Evolutionary conservation across 2,329 filamentous ascomycete genomes (phyloP), one percentile per base, ranked within the genome.

Genomic region (Alternaria sp.): DNA sequence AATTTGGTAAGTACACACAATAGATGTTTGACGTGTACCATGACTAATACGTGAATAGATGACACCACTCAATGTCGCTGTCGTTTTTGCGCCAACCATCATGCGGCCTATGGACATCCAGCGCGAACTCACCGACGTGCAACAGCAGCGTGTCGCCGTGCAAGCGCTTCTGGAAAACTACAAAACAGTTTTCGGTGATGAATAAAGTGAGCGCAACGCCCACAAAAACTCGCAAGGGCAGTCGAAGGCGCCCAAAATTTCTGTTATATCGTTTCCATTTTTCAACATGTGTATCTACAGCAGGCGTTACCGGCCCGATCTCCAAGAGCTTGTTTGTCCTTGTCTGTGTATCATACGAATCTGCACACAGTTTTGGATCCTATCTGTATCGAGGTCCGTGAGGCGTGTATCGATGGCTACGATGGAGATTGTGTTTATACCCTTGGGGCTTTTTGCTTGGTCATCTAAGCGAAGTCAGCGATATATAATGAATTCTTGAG

Each of bases 21-120:
- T 57, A 40, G 13, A 11, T 2, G 11, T 10, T 56, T 10, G 1
- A 45, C 9, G 49, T 21, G 0, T 9, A 26, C 25, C 6, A 47
- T 50, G 25, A 46, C 71, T 78, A 62, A 79, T 45, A 43, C 23
- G 2, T 26, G 9, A 8, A 9, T 40, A 92, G 89, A 99, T 99
- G 96, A 97, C 93, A 23, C 92, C 95, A 60, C 92, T 96, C 81
- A 99, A 99, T 77, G 83, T 98, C 65, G 93, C 96, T 4, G 96
- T 99, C 45, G 96, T 99, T 40, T 99, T 99, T 78, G 96, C 96
- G 9, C 96, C 96, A 8, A 99, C 96, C 1, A 96, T 99, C 72
- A 97, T 99, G 93, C 89, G 95, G 71, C 93, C 96, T 60, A 86
- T 90, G 76, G 95, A 91, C 74, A 87, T 98, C 65, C 93, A 97